Evolutionary conservation across 345 rosid species (phyloP), one percentile per base, ranked within the genome.

Genomic region (Mangifera indica): DNA sequence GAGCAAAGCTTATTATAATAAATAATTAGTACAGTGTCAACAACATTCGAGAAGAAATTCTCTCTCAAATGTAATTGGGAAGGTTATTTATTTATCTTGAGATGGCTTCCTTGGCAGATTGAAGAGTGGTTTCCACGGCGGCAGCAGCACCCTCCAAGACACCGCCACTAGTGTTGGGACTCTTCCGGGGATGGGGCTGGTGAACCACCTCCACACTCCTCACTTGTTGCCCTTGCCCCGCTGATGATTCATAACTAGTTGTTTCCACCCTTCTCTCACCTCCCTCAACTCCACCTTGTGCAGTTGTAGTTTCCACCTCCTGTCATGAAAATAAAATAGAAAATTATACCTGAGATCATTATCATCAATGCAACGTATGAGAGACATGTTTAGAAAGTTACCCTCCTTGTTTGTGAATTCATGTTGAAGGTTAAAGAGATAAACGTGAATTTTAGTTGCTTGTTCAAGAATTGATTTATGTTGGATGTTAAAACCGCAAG

Each of bases 121-220:
- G 76, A 66, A 91, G 84, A 67, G 90, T 76, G 22, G 81, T 63
- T 8, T 81, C 82, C 3, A 76, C 89, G 5, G 92, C 84, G 0
- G 85, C 91, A 7, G 95, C 95, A 3, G 98, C 96, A 25, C 72
- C 82, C 1, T 78, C 72, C 73, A 91, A 77, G 72, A 88, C 72
- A 20, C 89, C 87, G 0, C 96, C 92, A 70, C 96, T 85, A 51
- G 92, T 82, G 48, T 63, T 76, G 45, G 81, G 60, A 66, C 67
- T 66, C 45, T 24, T 24, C 44, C 8, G 42, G 42, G 42, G 42
- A 37, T 37, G 42, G 42, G 42, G 42, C 42, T 37, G 42, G 42
- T 37, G 42, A 37, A 7, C 42, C 42, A 37, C 42, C 42, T 37
- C 42, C 42, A 37, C 42, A 37, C 42, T 37, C 0, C 8, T 37